Percentiles rank a stretch among this genome's conserved stretches.
Conservation (phyloP, 305 asterid genomes). For the Rubia tinctorum region DNA sequence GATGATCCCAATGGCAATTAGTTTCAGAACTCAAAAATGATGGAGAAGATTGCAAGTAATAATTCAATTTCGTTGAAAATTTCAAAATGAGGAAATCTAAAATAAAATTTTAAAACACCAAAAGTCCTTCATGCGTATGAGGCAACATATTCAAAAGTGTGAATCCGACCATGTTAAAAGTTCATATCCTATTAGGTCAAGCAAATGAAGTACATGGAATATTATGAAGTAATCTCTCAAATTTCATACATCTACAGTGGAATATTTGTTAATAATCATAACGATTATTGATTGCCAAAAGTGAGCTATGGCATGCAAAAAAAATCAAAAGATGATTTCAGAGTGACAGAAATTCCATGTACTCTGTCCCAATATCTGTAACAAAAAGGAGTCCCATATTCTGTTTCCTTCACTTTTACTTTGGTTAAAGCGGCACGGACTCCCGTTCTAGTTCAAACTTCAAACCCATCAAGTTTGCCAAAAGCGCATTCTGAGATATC, state of each 20-base stretch:
- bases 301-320: not conserved
- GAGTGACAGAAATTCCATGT: not conserved
- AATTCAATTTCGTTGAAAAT: not conserved
- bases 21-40: too few relatives aligned
- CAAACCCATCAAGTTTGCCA: conserved; percentile 6
- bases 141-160: not conserved
- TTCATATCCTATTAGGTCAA: conserved; percentile 4
- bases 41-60: not conserved
- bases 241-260: too few relatives aligned
- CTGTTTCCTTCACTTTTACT: conserved; percentile 16
- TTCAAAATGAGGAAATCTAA: not conserved
- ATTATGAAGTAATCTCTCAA: not conserved
- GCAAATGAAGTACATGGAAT: not conserved
- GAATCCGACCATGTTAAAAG: not conserved
- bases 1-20: not conserved
- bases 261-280: not conserved
- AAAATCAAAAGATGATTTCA: not conserved
- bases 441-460: conserved; percentile 11
- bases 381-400: conserved; percentile 13
- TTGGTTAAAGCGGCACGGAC: conserved; percentile 20
- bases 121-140: not conserved
- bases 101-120: too few relatives aligned
- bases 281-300: too few relatives aligned
- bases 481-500: conserved; percentile 6
- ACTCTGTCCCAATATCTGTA: conserved; percentile 17